These are phyloP conservation scores for Brasenia schreberi DNA, from an alignment of 164 flowering plant genomes.

Conservation along the genomic window DNA sequence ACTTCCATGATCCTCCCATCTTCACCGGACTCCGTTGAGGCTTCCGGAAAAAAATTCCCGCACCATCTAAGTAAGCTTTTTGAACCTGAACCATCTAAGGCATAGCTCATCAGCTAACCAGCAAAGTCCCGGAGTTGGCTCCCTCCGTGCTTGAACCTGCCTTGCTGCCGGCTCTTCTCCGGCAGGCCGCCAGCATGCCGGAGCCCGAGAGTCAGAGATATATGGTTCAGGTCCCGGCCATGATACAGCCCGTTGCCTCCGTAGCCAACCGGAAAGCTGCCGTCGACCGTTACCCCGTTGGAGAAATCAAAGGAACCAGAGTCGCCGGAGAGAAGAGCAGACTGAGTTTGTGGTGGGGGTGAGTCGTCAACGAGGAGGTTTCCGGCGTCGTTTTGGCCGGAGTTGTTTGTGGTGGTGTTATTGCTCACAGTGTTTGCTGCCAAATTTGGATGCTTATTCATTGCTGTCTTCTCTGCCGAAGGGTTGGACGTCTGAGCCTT, in stretches of 20 bases:
- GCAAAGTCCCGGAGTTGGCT: neutral
- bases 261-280: conserved; percentile 5
- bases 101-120: neutral
- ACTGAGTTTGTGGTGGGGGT: neutral
- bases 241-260: neutral
- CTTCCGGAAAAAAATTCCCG: neutral
- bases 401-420: conserved; percentile 2
- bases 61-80: neutral
- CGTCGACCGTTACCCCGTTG: neutral
- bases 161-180: conserved; percentile 29
- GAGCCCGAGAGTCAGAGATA: conserved; percentile 76
- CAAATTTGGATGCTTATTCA: conserved; percentile 15
- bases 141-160: neutral
- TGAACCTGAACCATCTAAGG: neutral
- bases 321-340: neutral
- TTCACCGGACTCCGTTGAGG: neutral
- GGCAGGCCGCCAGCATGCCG: conserved; percentile 70
- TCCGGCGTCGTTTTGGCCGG: neutral
- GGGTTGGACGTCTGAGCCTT: conserved; percentile 21
- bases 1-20: neutral
- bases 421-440: conserved; percentile 14
- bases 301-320: neutral
- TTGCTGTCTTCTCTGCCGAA: conserved; percentile 5
- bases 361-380: conserved; percentile 2
- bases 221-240: conserved; percentile 27